These are phyloP conservation scores for Acacia confusa DNA, from an alignment of 306 rosid species.

Conservation along the genomic window DNA sequence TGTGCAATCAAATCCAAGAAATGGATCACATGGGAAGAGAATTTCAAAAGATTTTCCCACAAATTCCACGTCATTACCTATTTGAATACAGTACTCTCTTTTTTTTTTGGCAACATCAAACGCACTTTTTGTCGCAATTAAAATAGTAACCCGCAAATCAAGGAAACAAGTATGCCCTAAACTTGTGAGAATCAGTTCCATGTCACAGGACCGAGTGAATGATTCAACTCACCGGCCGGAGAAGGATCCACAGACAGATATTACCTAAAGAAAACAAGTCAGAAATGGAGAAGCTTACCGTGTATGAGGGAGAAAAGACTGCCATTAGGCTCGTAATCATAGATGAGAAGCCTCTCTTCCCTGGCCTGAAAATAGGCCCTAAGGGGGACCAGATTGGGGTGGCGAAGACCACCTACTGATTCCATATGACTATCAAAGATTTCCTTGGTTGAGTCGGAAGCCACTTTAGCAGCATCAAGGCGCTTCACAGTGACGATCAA, in stretches of 20 bases:
- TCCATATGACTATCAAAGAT: conserved; percentile 81
- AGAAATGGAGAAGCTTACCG: conserved; percentile 42
- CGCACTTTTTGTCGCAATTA: not conserved
- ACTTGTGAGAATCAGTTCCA: not conserved
- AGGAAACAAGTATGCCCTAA: not conserved
- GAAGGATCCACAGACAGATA: not conserved
- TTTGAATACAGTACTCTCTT: not conserved
- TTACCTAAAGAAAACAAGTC: not conserved
- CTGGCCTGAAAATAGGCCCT: conserved; percentile 86
- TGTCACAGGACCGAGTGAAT: not conserved
- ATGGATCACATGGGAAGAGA: conserved; percentile 32
- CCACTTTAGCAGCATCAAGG: conserved; percentile 67
- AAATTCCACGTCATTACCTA: not conserved
- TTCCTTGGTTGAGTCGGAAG: conserved; percentile 44
- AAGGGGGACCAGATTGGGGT: conserved; percentile 77
- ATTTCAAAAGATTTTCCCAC: conserved; percentile 25
- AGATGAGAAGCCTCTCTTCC: conserved; percentile 79
- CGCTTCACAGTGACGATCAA: conserved; percentile 85
- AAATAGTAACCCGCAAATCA: not conserved
- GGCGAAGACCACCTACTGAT: conserved; percentile 83
- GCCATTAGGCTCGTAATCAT: conserved; percentile 80
- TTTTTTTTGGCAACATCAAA: not conserved
- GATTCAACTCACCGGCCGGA: conserved; percentile 22
- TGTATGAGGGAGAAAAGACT: conserved; percentile 86
- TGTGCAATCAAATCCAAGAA: conserved; percentile 29